Base-by-base conservation (phyloP, 768 basidiomycete species). In the Pholiota microspora region DNA sequence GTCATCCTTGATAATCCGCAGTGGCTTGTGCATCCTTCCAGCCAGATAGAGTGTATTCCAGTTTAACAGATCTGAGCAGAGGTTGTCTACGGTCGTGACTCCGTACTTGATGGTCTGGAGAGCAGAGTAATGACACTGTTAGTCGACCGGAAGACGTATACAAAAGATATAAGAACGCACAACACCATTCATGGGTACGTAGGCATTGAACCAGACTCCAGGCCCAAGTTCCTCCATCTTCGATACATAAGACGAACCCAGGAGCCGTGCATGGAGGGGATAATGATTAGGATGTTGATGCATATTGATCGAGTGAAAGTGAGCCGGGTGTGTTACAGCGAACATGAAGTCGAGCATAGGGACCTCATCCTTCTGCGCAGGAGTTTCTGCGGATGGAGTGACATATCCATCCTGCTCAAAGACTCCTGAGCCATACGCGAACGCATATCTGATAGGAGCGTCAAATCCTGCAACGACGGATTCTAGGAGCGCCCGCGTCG, bases 301-400 rank as follows among this genome's bases (percentile, higher is more conserved):
- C 84, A 98, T 87, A 69, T 99, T 99, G 69, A 94, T 91, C 25
- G 86, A 90, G 69, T 98, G 97, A 77, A 95, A 99, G 64, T 97
- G 93, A 10, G 80, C 82, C 0, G 97, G 80, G 62, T 97, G 94
- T 1, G 93, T 92, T 42, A 98, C 96, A 0, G 94, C 95, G 68
- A 99, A 92, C 70, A 99, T 83, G 64, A 98, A 97, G 71, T 99
- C 97, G 18, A 98, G 81, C 89, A 98, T 92, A 0, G 94, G 94
- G 32, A 64, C 68, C 15, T 74, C 70, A 10, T 63, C 63, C 18
- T 66, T 64, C 45, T 62, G 49, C 12, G 59, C 31, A 4, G 28
- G 12, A 1, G 59, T 44, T n/a, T 36, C 28, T 12, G 55, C 35
- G 25, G 52, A 44, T 31, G 60, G 34, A 10, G 49, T 59, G 1